Percentiles rank a stretch among this genome's conserved stretches.
phyloP scores from a whole-genome alignment of 2,329 filamentous ascomycete genomes.

The Sporothrix phasma region DNA sequence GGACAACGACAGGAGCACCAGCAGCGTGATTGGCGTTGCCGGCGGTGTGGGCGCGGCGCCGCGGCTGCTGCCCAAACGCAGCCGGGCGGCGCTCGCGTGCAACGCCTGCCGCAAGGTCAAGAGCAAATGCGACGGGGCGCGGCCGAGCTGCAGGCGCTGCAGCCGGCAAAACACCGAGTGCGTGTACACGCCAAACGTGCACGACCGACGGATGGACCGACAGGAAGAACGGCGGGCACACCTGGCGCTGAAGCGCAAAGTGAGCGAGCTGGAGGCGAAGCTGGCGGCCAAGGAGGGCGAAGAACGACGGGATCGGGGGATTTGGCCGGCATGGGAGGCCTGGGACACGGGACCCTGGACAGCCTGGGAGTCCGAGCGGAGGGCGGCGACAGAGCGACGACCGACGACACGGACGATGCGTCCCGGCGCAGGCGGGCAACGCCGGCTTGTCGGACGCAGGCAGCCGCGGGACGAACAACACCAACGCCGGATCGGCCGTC shows the following conservation, averaged over 20 bases:
- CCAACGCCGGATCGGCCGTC: conserved; percentile 21
- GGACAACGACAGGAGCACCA: neutral
- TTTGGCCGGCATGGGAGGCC: no score
- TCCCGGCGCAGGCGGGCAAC: neutral
- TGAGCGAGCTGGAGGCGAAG: conserved; percentile 21
- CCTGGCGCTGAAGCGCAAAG: conserved; percentile 11
- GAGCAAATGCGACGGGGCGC: conserved; percentile 17
- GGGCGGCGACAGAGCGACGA: neutral
- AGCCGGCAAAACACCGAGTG: conserved; percentile 13
- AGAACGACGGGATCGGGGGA: no score
- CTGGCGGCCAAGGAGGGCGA: conserved; percentile 15
- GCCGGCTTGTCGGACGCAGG: neutral
- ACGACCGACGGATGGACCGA: conserved; percentile 12
- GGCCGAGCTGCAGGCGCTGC: conserved; percentile 16
- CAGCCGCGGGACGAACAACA: conserved; percentile 10
- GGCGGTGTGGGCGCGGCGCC: neutral
- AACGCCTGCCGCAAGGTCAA: conserved; percentile 15
- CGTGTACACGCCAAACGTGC: conserved; percentile 15
- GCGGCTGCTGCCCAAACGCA: conserved; percentile 14
- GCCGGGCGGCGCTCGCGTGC: conserved; percentile 15
- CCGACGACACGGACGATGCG: neutral
- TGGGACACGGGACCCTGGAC: no score
- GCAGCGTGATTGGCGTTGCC: neutral
- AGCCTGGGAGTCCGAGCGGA: no score
- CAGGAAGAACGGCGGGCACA: conserved; percentile 15